Evolutionary conservation across 495 filamentous ascomycete species (phyloP).

Genomic region (Hypoxylon cercidicola): DNA sequence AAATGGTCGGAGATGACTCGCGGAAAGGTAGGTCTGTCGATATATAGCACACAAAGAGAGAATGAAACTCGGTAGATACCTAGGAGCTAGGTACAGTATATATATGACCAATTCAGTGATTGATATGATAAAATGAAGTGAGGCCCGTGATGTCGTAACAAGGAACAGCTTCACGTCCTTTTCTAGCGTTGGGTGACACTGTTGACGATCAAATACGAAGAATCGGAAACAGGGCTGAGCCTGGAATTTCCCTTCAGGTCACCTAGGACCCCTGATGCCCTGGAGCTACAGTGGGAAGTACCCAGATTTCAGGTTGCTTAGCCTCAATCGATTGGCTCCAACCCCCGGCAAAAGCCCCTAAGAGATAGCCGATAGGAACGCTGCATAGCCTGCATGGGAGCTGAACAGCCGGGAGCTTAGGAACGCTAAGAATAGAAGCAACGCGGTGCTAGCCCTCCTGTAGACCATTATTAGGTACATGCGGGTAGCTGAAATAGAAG

Average conservation of each 20-base stretch:
- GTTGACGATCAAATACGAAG: constrained; percentile 37
- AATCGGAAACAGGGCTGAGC: constrained; percentile 24
- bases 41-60: no score
- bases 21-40: no score
- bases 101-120: neutral
- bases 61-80: neutral
- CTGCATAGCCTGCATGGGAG: constrained; percentile 39
- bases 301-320: constrained; percentile 26
- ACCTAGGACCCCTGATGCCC: constrained; percentile 8
- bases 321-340: constrained; percentile 38
- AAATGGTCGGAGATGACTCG: no score
- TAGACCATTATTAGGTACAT: constrained; percentile 5
- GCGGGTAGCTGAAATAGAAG: no score
- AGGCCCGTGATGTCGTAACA: neutral
- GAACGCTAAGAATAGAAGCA: constrained; percentile 38
- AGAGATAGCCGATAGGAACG: constrained; percentile 18
- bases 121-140: neutral
- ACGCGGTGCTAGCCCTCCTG: constrained; percentile 8
- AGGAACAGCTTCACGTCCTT: constrained; percentile 7
- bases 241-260: constrained; percentile 16
- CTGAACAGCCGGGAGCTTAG: constrained; percentile 37
- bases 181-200: constrained; percentile 8
- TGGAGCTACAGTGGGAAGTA: constrained; percentile 3
- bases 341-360: constrained; percentile 10
- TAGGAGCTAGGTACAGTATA: neutral